These are phyloP conservation scores for Telopea speciosissima DNA, from an alignment of 177 flowering plant genomes.

Conservation along the genomic window DNA sequence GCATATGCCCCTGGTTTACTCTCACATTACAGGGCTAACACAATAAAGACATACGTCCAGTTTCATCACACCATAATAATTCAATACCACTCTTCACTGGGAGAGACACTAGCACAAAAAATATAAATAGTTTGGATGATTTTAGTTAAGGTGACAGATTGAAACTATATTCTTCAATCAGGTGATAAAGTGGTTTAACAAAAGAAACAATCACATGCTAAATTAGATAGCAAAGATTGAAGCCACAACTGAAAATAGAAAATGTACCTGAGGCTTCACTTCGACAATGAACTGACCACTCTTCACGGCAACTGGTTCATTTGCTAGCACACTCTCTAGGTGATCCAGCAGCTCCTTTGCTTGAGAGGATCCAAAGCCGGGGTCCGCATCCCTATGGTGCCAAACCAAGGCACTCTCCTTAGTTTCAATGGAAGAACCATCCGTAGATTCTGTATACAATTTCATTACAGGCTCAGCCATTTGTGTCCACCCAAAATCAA, in stretches of 20 bases:
- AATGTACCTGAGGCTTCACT: slow-evolving; percentile 20
- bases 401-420: slow-evolving; percentile 23
- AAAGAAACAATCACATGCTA: too few relatives aligned
- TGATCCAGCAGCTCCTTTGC: slow-evolving; percentile 23
- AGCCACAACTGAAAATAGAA: not conserved
- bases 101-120: too few relatives aligned
- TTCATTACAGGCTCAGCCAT: slow-evolving; percentile 21
- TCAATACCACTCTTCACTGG: too few relatives aligned
- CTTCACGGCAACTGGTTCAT: slow-evolving; percentile 23
- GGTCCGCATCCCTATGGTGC: slow-evolving; percentile 23
- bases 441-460: slow-evolving; percentile 19
- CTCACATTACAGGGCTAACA: too few relatives aligned
- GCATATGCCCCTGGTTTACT: too few relatives aligned
- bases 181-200: not conserved
- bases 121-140: too few relatives aligned
- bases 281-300: slow-evolving; percentile 19
- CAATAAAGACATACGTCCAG: too few relatives aligned
- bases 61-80: too few relatives aligned
- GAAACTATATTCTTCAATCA: not conserved
- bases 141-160: too few relatives aligned
- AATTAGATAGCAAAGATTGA: not conserved
- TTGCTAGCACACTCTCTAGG: slow-evolving; percentile 19
- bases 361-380: slow-evolving; percentile 20
- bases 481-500: slow-evolving; percentile 20
- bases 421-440: slow-evolving; percentile 21